Conservation (phyloP, 1,139 yeast species). For the Eremothecium gossypii region DNA sequence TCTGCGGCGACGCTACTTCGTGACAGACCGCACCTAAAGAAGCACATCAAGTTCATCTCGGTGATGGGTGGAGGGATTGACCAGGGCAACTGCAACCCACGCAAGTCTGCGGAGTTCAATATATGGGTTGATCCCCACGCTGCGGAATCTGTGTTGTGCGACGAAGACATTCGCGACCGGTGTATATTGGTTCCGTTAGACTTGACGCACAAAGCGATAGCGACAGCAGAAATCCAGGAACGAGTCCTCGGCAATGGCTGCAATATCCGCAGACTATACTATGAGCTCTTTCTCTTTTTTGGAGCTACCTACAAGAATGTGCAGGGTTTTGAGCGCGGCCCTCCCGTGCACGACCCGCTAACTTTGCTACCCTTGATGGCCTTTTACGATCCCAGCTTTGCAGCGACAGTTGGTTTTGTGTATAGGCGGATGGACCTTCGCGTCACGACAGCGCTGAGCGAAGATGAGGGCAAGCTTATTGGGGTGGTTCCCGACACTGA, state of each 20-base stretch:
- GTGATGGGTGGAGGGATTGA: conserved; percentile 73
- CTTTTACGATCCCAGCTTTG: conserved; percentile 23
- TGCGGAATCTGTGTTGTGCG: conserved; percentile 46
- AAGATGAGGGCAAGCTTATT: conserved; percentile 21
- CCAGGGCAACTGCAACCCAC: conserved; percentile 36
- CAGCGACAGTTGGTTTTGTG: conserved; percentile 28
- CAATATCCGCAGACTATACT: conserved; percentile 43
- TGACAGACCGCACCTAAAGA: conserved; percentile 42
- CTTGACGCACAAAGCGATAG: conserved; percentile 60
- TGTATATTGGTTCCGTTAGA: conserved; percentile 57
- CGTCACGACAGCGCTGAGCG: conserved; percentile 28
- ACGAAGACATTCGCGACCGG: conserved; percentile 39
- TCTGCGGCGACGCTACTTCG: conserved; percentile 48
- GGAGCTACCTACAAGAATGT: conserved; percentile 37
- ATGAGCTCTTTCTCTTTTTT: conserved; percentile 50
- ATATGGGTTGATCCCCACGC: conserved; percentile 71
- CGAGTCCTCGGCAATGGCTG: conserved; percentile 30
- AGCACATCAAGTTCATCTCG: conserved; percentile 42
- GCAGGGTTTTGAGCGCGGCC: conserved; percentile 47
- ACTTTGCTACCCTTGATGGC: conserved; percentile 56
- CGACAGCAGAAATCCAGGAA: conserved; percentile 39
- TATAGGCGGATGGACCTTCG: conserved; percentile 32
- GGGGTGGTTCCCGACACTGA: conserved; percentile 23
- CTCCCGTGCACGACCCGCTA: conserved; percentile 78
- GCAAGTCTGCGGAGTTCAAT: conserved; percentile 69